Percentiles rank a stretch among this genome's conserved stretches.
Evolutionary conservation across 2,329 filamentous ascomycete genomes (phyloP).

Genomic region (Paracoccidioides lutzii): DNA sequence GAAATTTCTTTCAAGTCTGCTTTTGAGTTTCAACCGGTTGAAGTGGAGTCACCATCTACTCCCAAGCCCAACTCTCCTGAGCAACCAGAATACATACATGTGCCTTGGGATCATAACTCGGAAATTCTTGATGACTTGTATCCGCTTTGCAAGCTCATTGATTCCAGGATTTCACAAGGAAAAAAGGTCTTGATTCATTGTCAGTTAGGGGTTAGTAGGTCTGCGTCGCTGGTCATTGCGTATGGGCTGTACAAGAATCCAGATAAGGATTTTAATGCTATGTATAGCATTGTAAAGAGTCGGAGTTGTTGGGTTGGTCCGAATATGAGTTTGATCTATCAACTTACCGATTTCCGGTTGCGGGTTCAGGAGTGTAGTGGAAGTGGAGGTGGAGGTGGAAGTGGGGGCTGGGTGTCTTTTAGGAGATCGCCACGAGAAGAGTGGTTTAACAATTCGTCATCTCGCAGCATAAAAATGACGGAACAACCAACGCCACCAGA

Average conservation of each 20-base stretch:
- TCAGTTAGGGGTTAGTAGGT: constrained; percentile 52
- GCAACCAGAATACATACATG: constrained; percentile 51
- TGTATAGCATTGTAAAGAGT: constrained; percentile 51
- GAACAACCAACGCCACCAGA: neutral
- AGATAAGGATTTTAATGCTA: constrained; percentile 49
- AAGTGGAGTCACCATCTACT: constrained; percentile 18
- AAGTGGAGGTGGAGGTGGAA: too few species aligned
- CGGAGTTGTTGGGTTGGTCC: constrained; percentile 55
- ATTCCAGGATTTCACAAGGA: constrained; percentile 43
- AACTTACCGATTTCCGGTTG: constrained; percentile 49
- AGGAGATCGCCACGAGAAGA: constrained; percentile 19
- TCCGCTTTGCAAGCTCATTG: constrained; percentile 48
- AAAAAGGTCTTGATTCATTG: constrained; percentile 53
- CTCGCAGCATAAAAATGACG: constrained; percentile 8
- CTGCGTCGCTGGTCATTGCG: constrained; percentile 52
- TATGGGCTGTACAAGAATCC: constrained; percentile 54
- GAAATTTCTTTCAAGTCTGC: constrained; percentile 39
- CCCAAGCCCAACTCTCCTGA: constrained; percentile 23
- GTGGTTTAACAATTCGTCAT: constrained; percentile 22
- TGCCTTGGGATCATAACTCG: constrained; percentile 55
- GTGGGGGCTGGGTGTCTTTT: too few species aligned
- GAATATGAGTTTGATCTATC: constrained; percentile 58
- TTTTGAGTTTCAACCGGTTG: constrained; percentile 27
- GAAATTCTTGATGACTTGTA: constrained; percentile 52
- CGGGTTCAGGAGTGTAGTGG: constrained; percentile 20